These are phyloP conservation scores for Rhododendron vialii DNA, from an alignment of 148 eudicot genomes.

Conservation along the genomic window DNA sequence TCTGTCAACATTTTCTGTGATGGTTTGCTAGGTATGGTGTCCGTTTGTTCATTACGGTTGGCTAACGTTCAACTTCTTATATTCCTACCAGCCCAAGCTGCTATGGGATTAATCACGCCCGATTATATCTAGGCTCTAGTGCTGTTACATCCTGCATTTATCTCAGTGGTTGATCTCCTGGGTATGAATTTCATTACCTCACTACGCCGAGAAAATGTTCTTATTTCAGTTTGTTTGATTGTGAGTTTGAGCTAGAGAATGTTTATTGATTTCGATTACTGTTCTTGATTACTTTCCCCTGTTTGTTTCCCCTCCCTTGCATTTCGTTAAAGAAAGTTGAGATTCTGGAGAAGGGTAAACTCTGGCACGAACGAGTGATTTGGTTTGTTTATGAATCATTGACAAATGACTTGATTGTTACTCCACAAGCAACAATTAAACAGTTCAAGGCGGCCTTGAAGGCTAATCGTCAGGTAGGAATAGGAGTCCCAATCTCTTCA, in stretches of 20 bases:
- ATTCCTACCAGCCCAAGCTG: slow-evolving; percentile 38
- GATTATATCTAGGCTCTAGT: slow-evolving; percentile 38
- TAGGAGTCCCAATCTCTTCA: no score
- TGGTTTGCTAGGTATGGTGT: no score
- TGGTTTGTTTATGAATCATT: neutral
- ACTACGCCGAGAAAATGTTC: neutral
- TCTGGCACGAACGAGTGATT: neutral
- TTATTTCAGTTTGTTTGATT: neutral
- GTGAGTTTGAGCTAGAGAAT: neutral
- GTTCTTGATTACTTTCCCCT: neutral
- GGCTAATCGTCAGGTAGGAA: no score
- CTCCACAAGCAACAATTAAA: no score
- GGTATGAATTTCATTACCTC: slow-evolving; percentile 19
- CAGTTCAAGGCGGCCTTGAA: no score
- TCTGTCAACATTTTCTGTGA: no score
- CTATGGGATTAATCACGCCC: slow-evolving; percentile 27
- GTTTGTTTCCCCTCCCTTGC: neutral
- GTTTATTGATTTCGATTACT: neutral
- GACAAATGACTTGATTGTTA: neutral
- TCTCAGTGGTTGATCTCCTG: slow-evolving; percentile 39
- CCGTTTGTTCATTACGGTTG: no score
- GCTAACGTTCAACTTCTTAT: neutral
- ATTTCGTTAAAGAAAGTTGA: neutral
- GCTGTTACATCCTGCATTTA: slow-evolving; percentile 38
- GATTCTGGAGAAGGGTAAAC: neutral